phyloP scores from a whole-genome alignment of 1,284 basidiomycete species.

The Sphaerobolus stellatus region DNA sequence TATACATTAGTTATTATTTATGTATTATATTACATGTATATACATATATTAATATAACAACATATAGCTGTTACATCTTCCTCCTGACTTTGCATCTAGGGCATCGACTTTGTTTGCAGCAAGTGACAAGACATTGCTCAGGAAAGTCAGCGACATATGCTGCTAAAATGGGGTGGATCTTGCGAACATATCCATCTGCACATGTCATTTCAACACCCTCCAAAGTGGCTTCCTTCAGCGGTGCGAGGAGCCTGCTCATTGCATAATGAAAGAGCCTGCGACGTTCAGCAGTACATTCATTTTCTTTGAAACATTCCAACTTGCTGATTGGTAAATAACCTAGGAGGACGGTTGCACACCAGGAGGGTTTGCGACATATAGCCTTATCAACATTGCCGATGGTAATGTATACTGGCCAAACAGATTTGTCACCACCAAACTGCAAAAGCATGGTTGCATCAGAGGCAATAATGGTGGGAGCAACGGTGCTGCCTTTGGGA shows the following conservation, averaged over 20 bases:
- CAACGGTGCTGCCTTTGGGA: slow-evolving; percentile 2
- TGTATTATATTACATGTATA: too few species aligned
- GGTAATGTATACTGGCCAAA: slow-evolving; percentile 23
- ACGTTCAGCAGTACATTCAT: slow-evolving; percentile 12
- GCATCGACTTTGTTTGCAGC: slow-evolving; percentile 20
- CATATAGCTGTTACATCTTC: too few species aligned
- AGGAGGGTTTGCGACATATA: slow-evolving; percentile 13
- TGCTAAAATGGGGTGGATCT: slow-evolving; percentile 30
- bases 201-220: slow-evolving; percentile 28
- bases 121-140: slow-evolving; percentile 23
- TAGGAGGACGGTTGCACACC: slow-evolving; percentile 30
- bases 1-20: too few species aligned
- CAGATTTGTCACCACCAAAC: slow-evolving; percentile 5
- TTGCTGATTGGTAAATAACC: slow-evolving; percentile 43
- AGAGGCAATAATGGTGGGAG: slow-evolving; percentile 8
- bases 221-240: slow-evolving; percentile 26
- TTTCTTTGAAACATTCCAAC: slow-evolving; percentile 34
- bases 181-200: slow-evolving; percentile 26
- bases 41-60: too few species aligned
- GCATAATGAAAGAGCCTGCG: slow-evolving; percentile 35
- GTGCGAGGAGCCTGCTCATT: slow-evolving; percentile 29
- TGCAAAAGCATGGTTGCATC: slow-evolving; percentile 9
- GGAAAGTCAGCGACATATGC: slow-evolving; percentile 27
- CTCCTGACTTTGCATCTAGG: slow-evolving; percentile 19
- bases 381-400: slow-evolving; percentile 24